These are phyloP conservation scores for Kodamaea alishanica DNA, from an alignment of 1,139 yeast species.

Conservation along the genomic window DNA sequence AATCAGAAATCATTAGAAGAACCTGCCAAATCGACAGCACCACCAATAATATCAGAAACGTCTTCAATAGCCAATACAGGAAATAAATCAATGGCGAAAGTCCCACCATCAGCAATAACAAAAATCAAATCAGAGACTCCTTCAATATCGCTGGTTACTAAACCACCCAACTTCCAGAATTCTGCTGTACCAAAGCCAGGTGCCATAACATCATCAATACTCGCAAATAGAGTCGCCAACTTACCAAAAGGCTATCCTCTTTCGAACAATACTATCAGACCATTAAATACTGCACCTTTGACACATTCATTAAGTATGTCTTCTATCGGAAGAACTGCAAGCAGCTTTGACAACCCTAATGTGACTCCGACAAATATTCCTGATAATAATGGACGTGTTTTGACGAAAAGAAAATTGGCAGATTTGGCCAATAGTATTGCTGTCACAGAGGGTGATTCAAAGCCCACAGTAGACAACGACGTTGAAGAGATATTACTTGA, in stretches of 20 bases:
- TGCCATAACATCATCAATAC: constrained; percentile 2
- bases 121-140: too few species aligned
- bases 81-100: too few species aligned
- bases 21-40: not conserved
- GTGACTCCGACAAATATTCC: constrained; percentile 33
- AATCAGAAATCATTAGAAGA: constrained; percentile 3
- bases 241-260: too few species aligned
- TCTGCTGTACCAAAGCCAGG: too few species aligned
- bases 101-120: too few species aligned
- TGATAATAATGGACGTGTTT: constrained; percentile 68
- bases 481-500: constrained; percentile 89
- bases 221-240: constrained; percentile 1
- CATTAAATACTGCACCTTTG: not conserved
- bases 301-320: too few species aligned
- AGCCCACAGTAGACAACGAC: constrained; percentile 87
- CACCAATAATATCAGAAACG: constrained; percentile 1
- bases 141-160: too few species aligned
- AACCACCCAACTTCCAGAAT: too few species aligned
- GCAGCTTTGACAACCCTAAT: constrained; percentile 17
- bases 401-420: constrained; percentile 81
- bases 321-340: constrained; percentile 3
- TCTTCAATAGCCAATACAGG: too few species aligned
- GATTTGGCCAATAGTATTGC: constrained; percentile 84
- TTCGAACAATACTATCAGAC: not conserved
- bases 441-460: constrained; percentile 84